Evolutionary conservation across 768 basidiomycete species (phyloP).

Genomic region (Suillus subalutaceus): DNA sequence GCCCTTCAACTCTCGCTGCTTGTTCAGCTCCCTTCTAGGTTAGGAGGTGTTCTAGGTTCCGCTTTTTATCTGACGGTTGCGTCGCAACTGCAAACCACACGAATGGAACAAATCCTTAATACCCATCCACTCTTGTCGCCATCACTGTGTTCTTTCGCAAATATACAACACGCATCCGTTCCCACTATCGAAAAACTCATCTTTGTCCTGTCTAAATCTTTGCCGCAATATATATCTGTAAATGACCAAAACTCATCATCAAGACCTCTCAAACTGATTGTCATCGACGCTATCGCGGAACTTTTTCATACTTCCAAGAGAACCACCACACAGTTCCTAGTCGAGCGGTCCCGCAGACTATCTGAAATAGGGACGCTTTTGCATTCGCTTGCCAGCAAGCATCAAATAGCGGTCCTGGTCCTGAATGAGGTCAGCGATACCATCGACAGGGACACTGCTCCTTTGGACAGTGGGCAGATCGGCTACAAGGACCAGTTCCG

Average conservation of each 20-base stretch:
- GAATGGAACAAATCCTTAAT: constrained; percentile 68
- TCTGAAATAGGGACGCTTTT: constrained; percentile 67
- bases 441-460: constrained; percentile 44
- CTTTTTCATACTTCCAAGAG: constrained; percentile 72
- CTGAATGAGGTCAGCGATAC: constrained; percentile 89
- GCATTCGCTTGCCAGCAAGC: constrained; percentile 65
- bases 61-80: constrained; percentile 81
- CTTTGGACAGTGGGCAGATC: constrained; percentile 39
- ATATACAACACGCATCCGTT: constrained; percentile 64
- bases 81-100: constrained; percentile 63
- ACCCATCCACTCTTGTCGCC: constrained; percentile 49
- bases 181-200: constrained; percentile 57
- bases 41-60: constrained; percentile 65
- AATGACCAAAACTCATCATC: constrained; percentile 30
- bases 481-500: constrained; percentile 73
- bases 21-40: constrained; percentile 66
- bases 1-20: constrained; percentile 81
- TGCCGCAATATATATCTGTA: constrained; percentile 54
- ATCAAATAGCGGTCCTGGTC: constrained; percentile 75
- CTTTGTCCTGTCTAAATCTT: constrained; percentile 52
- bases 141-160: constrained; percentile 47
- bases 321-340: constrained; percentile 61
- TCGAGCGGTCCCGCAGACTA: constrained; percentile 74
- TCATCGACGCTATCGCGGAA: constrained; percentile 89
- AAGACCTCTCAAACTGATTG: constrained; percentile 73